Percentiles rank a stretch among this genome's conserved stretches.
Conservation (phyloP, 139 green algal genomes). For the Tetradesmus lagerheimii region DNA sequence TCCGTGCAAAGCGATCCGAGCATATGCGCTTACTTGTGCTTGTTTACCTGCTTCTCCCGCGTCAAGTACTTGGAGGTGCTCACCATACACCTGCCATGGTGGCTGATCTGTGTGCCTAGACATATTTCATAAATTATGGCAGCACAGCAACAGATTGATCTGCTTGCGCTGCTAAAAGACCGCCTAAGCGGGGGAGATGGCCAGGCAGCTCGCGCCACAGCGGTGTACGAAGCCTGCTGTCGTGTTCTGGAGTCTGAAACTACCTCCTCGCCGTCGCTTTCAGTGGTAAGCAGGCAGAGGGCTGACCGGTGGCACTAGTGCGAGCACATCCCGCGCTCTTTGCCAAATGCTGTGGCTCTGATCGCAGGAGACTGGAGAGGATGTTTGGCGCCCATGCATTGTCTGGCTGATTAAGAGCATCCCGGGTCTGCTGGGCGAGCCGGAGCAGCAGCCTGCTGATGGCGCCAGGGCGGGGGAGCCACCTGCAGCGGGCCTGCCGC, state of each 20-base stretch:
- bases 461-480: neutral
- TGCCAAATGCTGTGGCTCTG: neutral
- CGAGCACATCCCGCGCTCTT: neutral
- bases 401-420: constrained; percentile 39
- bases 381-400: constrained; percentile 45
- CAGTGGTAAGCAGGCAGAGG: neutral
- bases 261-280: neutral
- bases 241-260: neutral
- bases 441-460: neutral
- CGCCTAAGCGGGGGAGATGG: neutral
- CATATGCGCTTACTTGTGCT: neutral
- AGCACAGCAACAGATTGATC: neutral
- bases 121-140: neutral
- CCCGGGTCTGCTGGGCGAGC: neutral
- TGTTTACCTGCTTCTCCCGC: neutral
- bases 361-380: constrained; percentile 41
- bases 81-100: neutral
- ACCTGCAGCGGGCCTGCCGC: constrained; percentile 7
- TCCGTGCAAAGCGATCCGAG: neutral
- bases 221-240: neutral
- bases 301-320: neutral
- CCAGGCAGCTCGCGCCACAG: neutral
- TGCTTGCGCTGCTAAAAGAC: neutral
- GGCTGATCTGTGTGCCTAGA: neutral
- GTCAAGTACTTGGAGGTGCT: neutral